Evolutionary conservation across 306 rosid genomes (phyloP).

Genomic region (Vigna hirtella): DNA sequence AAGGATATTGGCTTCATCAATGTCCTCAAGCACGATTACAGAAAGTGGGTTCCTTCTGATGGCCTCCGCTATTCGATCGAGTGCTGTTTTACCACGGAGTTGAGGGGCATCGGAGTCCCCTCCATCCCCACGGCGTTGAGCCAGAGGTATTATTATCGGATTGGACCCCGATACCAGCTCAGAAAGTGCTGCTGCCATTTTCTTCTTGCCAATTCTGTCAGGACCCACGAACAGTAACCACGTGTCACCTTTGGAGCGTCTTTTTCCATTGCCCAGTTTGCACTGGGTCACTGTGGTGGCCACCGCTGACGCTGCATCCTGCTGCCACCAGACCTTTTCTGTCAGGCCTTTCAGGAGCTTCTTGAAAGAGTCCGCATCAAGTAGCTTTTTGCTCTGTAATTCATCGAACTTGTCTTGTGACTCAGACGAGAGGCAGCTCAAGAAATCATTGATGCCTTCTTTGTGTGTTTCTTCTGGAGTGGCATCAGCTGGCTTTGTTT

Average conservation of each 20-base stretch:
- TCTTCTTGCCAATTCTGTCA: constrained; percentile 90
- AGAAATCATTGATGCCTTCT: constrained; percentile 70
- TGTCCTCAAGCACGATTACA: constrained; percentile 85
- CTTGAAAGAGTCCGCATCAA: constrained; percentile 84
- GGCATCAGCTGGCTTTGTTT: constrained; percentile 53
- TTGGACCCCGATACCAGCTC: constrained; percentile 77
- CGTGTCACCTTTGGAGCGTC: constrained; percentile 76
- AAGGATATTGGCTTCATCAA: constrained; percentile 71
- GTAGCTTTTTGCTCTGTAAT: constrained; percentile 57
- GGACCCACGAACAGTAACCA: constrained; percentile 93
- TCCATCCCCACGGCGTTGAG: constrained; percentile 58
- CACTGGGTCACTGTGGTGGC: constrained; percentile 84
- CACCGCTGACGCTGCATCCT: constrained; percentile 84
- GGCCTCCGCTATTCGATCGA: constrained; percentile 85
- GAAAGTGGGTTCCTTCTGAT: constrained; percentile 80
- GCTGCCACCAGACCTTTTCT: constrained; percentile 99
- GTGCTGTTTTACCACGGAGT: constrained; percentile 81
- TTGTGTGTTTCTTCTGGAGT: constrained; percentile 51
- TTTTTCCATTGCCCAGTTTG: constrained; percentile 75
- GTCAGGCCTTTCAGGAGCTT: constrained; percentile 70
- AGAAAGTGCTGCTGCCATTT: constrained; percentile 89
- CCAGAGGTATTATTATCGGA: constrained; percentile 69
- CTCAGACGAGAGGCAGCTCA: constrained; percentile 75
- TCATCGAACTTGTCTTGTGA: constrained; percentile 65
- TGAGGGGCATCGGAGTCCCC: constrained; percentile 68